A percentile compares a stretch with the other conserved stretches of the same genome.
Conservation (phyloP, 163 green algal genomes). For the Smithsoniella earleae region DNA sequence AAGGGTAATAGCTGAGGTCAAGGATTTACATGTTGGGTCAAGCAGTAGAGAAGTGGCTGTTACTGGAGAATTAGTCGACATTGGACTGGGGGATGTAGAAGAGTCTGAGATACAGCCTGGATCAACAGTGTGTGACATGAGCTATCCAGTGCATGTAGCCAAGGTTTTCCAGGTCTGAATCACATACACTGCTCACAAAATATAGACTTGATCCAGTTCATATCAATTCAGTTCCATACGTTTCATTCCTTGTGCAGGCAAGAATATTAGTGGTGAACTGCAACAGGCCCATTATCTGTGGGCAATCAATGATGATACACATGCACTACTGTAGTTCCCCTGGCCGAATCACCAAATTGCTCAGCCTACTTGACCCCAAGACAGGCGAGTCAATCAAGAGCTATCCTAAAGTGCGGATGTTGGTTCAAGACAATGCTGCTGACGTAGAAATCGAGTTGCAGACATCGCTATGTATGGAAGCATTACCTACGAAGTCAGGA, state of each 20-base stretch:
- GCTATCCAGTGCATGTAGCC: slow-evolving; percentile 62
- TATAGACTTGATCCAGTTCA: neutral
- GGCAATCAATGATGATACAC: slow-evolving; percentile 63
- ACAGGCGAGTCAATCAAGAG: slow-evolving; percentile 59
- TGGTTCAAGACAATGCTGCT: neutral
- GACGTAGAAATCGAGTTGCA: neutral
- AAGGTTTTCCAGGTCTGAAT: slow-evolving; percentile 32
- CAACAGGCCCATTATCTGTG: slow-evolving; percentile 42
- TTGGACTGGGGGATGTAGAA: slow-evolving; percentile 55
- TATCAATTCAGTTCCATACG: neutral
- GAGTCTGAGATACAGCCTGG: slow-evolving; percentile 40
- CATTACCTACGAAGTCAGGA: neutral
- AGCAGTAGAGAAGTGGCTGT: slow-evolving; percentile 42
- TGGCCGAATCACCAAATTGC: slow-evolving; percentile 55
- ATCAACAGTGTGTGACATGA: slow-evolving; percentile 72
- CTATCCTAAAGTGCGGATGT: slow-evolving; percentile 33
- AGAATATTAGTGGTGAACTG: slow-evolving; percentile 21
- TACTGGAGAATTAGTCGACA: slow-evolving; percentile 66
- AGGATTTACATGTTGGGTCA: slow-evolving; percentile 50
- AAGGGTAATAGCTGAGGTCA: slow-evolving; percentile 48
- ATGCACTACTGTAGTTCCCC: slow-evolving; percentile 64
- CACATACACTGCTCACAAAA: neutral
- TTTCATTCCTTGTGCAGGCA: slow-evolving; percentile 13
- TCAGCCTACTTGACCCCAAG: slow-evolving; percentile 63
- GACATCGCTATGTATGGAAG: neutral